phyloP scores from a whole-genome alignment of 2,329 filamentous ascomycete species.

The Colletotrichum echinochloae region DNA sequence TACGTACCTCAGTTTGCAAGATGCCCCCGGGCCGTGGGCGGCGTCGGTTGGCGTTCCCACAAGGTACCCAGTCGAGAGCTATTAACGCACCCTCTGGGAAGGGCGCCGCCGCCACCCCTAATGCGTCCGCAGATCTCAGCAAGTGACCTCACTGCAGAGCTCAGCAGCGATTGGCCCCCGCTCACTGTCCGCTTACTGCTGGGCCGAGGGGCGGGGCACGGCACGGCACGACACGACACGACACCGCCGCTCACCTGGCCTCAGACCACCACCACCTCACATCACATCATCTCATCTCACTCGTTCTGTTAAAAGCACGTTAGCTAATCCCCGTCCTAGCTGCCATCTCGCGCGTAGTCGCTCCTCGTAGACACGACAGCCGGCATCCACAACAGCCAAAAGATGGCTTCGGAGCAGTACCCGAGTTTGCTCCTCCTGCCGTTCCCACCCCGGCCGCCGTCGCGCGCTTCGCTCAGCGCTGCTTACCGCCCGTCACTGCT shows the following conservation, averaged over 20 bases:
- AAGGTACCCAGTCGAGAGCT: neutral
- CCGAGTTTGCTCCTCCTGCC: slow-evolving; percentile 73
- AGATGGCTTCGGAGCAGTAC: slow-evolving; percentile 40
- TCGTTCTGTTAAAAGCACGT: neutral
- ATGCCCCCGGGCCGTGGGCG: no score
- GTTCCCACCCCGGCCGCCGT: slow-evolving; percentile 68
- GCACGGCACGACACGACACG: no score
- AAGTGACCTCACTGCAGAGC: neutral
- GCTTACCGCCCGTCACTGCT: slow-evolving; percentile 72
- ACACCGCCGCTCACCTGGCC: neutral
- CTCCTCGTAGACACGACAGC: neutral
- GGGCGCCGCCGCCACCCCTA: neutral
- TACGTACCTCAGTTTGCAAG: no score
- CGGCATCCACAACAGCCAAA: neutral
- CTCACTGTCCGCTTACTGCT: neutral
- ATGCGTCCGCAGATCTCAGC: no score
- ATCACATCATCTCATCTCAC: neutral
- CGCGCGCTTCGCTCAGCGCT: slow-evolving; percentile 62
- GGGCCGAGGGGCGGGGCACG: neutral
- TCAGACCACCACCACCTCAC: neutral
- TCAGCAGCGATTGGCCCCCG: neutral
- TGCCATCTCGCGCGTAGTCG: neutral
- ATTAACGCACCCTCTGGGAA: neutral
- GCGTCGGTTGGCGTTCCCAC: no score
- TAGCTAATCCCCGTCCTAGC: neutral